Evolutionary conservation across 2,329 filamentous ascomycete species (phyloP).

Genomic region (Aspergillus novofumigatus): DNA sequence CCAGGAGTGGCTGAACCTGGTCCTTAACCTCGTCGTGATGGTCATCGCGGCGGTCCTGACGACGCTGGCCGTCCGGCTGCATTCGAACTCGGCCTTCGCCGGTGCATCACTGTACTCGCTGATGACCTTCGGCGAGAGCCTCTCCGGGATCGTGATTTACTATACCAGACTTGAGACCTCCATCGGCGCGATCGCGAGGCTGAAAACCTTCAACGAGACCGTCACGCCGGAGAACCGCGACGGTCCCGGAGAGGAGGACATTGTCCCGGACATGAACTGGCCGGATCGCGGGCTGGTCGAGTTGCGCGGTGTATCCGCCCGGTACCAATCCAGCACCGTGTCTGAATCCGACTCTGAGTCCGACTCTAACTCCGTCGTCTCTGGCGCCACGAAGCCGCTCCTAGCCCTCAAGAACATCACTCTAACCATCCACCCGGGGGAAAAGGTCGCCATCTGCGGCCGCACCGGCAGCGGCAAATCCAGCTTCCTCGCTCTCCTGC

Average conservation of each 20-base stretch:
- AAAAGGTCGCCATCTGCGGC: no score
- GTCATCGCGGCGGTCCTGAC: slow-evolving; percentile 34
- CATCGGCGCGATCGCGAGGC: slow-evolving; percentile 4
- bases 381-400: slow-evolving; percentile 1
- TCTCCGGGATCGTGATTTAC: slow-evolving; percentile 5
- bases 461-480: slow-evolving; percentile 38
- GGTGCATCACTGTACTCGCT: slow-evolving; percentile 13
- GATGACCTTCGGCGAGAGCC: slow-evolving; percentile 8
- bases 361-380: neutral
- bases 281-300: no score
- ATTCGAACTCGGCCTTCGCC: slow-evolving; percentile 17
- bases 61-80: slow-evolving; percentile 33
- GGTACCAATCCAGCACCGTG: neutral
- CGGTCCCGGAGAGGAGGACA: slow-evolving; percentile 1
- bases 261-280: neutral
- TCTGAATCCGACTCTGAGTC: neutral
- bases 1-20: slow-evolving; percentile 37
- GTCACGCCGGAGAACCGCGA: neutral
- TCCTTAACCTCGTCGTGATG: slow-evolving; percentile 37
- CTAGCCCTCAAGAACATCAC: no score
- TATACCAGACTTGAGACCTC: slow-evolving; percentile 11
- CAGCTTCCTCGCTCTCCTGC: slow-evolving; percentile 37
- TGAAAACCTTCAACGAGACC: slow-evolving; percentile 5
- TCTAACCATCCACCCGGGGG: no score
- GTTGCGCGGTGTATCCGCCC: no score